Evolutionary conservation across 345 rosid species (phyloP), one percentile per base, ranked within the genome.

Genomic region (Gossypium anomalum): DNA sequence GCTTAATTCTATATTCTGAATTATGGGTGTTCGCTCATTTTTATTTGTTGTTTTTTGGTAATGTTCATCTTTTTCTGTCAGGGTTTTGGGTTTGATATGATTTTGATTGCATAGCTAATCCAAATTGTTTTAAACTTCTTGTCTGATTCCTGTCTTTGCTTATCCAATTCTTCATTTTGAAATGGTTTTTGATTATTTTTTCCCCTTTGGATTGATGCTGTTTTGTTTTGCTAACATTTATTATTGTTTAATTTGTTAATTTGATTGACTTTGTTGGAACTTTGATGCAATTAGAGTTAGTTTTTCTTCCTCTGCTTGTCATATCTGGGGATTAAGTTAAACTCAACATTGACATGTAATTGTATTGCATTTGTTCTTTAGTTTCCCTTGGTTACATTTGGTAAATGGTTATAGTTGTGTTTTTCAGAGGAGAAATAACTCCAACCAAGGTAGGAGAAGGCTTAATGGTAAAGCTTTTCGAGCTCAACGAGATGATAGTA

Each of bases 401-500:
- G 27, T 70, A 52, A 52, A 52, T 6, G 10, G 61, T 52, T 70
- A n/a, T 52, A 2, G 11, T 17, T 70, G 61, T 72, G 43, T 53
- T 69, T 70, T 79, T 71, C 84, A 92, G 97, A 87, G 88, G 80
- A 87, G 86, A 83, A 86, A 79, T 76, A 83, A 76, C 72, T 83
- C 38, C 77, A 85, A 80, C 81, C 90, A 89, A 81, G 91, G 91
- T 69, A 83, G 83, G 76, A 88, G 83, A 69, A 87, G 88, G 86
- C 55, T 87, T 84, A 78, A 34, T 80, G 92, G 91, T 71, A 86
- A 89, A 83, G 77, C 81, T 67, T 87, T 78, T 70, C 80, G 84
- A 81, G 85, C 89, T 57, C 92, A 88, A 61, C 82, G 86, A 79
- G 97, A 92, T 44, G 93, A 90, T 84, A 87, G 88, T 60, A 51